Evolutionary conservation across 208 protist genomes (phyloP).

Genomic region (Acanthamoeba divionensis): DNA sequence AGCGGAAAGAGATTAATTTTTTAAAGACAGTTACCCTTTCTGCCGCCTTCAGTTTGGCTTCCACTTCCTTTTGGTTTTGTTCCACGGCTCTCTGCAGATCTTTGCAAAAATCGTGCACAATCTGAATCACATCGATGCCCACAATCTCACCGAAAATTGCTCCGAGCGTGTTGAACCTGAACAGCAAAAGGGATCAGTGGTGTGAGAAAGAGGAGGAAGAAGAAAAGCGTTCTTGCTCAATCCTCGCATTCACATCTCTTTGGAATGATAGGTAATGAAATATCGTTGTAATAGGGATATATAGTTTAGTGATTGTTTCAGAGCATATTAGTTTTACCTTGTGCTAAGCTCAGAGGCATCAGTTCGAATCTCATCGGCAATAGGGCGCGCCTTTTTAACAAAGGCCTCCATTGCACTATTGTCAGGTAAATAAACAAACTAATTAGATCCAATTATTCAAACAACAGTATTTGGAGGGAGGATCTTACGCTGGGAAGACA

Average conservation of each 20-base stretch:
- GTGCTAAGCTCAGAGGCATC: not conserved
- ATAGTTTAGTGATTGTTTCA: not conserved
- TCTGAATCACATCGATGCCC: not conserved
- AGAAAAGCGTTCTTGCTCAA: not conserved
- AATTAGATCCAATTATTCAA: not conserved
- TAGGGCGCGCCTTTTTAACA: not conserved
- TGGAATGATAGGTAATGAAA: too few relatives aligned
- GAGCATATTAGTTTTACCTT: too few relatives aligned
- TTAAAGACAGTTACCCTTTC: not conserved
- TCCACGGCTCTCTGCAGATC: not conserved
- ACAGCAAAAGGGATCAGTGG: not conserved
- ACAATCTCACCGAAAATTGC: not conserved
- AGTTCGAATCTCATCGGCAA: not conserved
- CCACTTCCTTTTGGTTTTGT: not conserved
- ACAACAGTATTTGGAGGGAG: not conserved
- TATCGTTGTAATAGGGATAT: not conserved
- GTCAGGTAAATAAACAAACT: not conserved
- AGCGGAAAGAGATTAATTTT: too few relatives aligned
- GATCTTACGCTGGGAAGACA: not conserved
- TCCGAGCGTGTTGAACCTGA: not conserved
- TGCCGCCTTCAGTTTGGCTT: not conserved
- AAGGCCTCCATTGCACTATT: not conserved
- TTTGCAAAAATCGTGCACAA: constrained; percentile 11
- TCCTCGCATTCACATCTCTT: too few relatives aligned
- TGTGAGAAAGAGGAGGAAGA: not conserved